Percentiles rank a stretch among this genome's conserved stretches.
Conservation (phyloP, 352 stramenopile species). For the Blastocystis sp. region DNA sequence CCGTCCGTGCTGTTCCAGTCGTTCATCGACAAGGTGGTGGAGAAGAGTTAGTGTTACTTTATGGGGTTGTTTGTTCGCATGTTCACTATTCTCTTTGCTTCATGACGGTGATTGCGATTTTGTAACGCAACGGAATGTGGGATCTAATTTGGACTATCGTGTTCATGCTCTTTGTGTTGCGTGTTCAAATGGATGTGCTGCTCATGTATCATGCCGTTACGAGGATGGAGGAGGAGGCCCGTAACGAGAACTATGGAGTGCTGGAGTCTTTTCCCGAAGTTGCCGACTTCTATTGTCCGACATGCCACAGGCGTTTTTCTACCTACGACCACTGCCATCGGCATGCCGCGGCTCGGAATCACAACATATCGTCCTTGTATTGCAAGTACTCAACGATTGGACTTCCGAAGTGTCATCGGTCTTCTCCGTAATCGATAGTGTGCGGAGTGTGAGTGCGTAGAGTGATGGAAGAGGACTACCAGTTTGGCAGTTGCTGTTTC, state of each 20-base stretch:
- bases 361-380: constrained; percentile 43
- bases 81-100: neutral
- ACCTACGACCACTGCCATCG: constrained; percentile 49
- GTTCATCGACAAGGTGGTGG: constrained; percentile 47
- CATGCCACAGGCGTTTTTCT: constrained; percentile 39
- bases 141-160: constrained; percentile 10
- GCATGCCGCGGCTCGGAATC: constrained; percentile 21
- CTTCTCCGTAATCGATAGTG: neutral
- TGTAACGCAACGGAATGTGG: neutral
- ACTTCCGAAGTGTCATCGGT: constrained; percentile 27
- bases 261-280: constrained; percentile 49
- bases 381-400: constrained; percentile 42
- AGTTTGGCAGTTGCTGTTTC: constrained; percentile 67
- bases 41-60: constrained; percentile 49
- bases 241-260: constrained; percentile 30
- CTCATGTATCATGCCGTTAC: constrained; percentile 8
- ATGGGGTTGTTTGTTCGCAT: constrained; percentile 5
- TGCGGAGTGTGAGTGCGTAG: neutral
- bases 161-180: constrained; percentile 2
- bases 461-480: constrained; percentile 16
- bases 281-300: constrained; percentile 48
- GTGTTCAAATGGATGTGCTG: constrained; percentile 35
- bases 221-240: neutral
- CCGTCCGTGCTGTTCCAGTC: constrained; percentile 14
- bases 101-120: neutral